These are phyloP conservation scores for Candida golubevii DNA, from an alignment of 805 yeast species.

Conservation along the genomic window DNA sequence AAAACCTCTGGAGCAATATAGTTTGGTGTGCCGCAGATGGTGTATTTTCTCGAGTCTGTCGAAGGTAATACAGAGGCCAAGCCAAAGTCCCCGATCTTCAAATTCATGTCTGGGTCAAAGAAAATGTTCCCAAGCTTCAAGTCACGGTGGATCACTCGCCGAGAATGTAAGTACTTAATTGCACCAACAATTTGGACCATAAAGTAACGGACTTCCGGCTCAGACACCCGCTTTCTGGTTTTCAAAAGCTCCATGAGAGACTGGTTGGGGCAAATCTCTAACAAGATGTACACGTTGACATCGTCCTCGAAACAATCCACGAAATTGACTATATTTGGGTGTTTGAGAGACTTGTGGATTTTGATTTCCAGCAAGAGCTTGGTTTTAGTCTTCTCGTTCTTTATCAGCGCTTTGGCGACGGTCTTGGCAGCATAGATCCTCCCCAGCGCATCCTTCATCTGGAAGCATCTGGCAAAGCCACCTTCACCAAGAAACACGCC, in stretches of 20 bases:
- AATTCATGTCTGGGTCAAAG: conserved; percentile 88
- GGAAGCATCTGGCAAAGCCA: conserved; percentile 98
- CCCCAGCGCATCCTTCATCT: conserved; percentile 88
- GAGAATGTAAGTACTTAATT: conserved; percentile 82
- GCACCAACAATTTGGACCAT: conserved; percentile 95
- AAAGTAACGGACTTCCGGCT: conserved; percentile 86
- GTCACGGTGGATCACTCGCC: conserved; percentile 94
- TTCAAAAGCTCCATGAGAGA: conserved; percentile 89
- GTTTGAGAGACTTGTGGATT: conserved; percentile 86
- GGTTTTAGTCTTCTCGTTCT: conserved; percentile 81
- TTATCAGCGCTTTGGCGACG: conserved; percentile 92
- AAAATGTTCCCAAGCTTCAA: conserved; percentile 93
- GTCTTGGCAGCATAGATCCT: conserved; percentile 93
- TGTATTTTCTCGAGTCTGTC: conserved; percentile 68
- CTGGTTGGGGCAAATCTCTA: conserved; percentile 94
- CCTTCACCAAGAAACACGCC: conserved; percentile 95
- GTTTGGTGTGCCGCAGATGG: conserved; percentile 98
- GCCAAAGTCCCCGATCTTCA: conserved; percentile 97
- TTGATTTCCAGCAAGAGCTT: conserved; percentile 89
- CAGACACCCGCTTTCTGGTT: conserved; percentile 77
- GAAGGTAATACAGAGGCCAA: conserved; percentile 89
- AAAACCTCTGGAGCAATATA: conserved; percentile 98
- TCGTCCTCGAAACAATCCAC: conserved; percentile 97
- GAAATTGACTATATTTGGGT: conserved; percentile 86
- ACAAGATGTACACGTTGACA: conserved; percentile 83